Percentiles rank a stretch among this genome's conserved stretches.
These are phyloP conservation scores for Macadamia tetraphylla DNA, from an alignment of 164 flowering plant species.

Conservation along the genomic window DNA sequence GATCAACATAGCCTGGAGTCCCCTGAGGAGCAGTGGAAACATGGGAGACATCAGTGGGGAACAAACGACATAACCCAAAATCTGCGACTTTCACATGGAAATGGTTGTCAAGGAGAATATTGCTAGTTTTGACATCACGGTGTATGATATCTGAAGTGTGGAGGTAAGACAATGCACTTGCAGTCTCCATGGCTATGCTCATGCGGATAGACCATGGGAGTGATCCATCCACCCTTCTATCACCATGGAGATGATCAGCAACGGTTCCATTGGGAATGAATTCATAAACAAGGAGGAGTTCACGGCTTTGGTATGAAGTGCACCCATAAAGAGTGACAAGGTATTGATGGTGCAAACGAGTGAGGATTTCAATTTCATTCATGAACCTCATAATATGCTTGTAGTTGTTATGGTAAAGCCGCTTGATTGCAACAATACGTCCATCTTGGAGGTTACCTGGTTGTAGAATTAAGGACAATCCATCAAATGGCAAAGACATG, in stretches of 20 bases:
- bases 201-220: background rate
- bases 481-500: too few relatives aligned
- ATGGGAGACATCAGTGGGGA: background rate
- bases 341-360: background rate
- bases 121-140: constrained; percentile 2
- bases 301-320: background rate
- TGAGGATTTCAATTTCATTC: constrained; percentile 1
- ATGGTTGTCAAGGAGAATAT: constrained; percentile 1
- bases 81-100: constrained; percentile 5
- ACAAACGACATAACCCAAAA: background rate
- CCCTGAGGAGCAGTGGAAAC: constrained; percentile 1
- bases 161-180: background rate
- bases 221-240: background rate
- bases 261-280: constrained; percentile 2
- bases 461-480: background rate
- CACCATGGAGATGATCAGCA: background rate
- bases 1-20: constrained; percentile 30
- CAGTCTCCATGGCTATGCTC: constrained; percentile 1
- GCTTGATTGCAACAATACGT: background rate
- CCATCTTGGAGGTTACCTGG: constrained; percentile 9
- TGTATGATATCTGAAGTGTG: background rate
- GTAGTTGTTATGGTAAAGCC: background rate
- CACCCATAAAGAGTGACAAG: constrained; percentile 1
- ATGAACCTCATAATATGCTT: constrained; percentile 1
- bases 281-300: background rate